phyloP scores from a whole-genome alignment of 352 stramenopile species.

The Phytophthora citrophthora region DNA sequence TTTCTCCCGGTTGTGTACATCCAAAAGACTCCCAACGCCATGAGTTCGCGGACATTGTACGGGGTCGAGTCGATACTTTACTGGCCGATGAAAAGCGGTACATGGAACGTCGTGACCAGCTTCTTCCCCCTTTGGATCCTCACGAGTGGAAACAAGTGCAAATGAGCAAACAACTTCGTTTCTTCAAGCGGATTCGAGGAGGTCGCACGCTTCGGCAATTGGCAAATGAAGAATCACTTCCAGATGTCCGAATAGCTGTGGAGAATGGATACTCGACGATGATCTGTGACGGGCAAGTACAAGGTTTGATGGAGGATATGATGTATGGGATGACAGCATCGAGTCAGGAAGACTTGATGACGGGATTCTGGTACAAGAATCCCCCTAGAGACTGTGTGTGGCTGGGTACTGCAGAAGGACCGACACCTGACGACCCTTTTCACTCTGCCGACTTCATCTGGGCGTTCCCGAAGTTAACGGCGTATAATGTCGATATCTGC shows the following conservation, averaged over 20 bases:
- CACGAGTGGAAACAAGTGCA: slow-evolving; percentile 58
- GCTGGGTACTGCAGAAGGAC: slow-evolving; percentile 40
- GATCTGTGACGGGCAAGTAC: slow-evolving; percentile 38
- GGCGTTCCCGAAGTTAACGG: slow-evolving; percentile 24
- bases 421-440: slow-evolving; percentile 44
- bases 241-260: slow-evolving; percentile 29
- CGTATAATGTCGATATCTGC: slow-evolving; percentile 39
- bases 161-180: slow-evolving; percentile 35
- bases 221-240: slow-evolving; percentile 32
- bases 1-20: slow-evolving; percentile 34
- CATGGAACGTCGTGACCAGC: slow-evolving; percentile 30
- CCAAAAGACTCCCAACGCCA: slow-evolving; percentile 40
- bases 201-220: slow-evolving; percentile 32
- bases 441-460: slow-evolving; percentile 56
- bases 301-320: slow-evolving; percentile 48
- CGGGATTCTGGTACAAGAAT: slow-evolving; percentile 42
- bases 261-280: slow-evolving; percentile 46
- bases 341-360: slow-evolving; percentile 45
- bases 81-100: slow-evolving; percentile 46
- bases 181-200: slow-evolving; percentile 46
- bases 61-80: slow-evolving; percentile 38
- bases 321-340: slow-evolving; percentile 50
- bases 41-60: slow-evolving; percentile 40
- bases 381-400: slow-evolving; percentile 47
- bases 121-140: slow-evolving; percentile 36